Base-by-base conservation (phyloP, 2,329 filamentous ascomycete genomes). In the Botrytis cinerea region DNA sequence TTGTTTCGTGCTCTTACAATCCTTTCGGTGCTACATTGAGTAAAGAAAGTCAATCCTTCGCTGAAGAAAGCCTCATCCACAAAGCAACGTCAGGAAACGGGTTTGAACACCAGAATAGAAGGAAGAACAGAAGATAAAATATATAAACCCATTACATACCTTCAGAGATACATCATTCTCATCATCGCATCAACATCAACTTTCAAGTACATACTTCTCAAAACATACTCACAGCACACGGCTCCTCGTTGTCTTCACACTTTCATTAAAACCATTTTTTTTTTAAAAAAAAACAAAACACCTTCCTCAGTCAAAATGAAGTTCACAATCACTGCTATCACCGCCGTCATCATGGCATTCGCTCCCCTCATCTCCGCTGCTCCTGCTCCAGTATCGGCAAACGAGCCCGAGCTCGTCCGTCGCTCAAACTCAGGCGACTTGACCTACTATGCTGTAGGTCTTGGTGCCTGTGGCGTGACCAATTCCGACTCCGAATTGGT, bases 361-460 rank as follows among this genome's bases (percentile, higher is more conserved):
- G 28, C 70, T 38, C 48, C 70, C 20, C 62, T 72, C 62, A 72
- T 72, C 28, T 45, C 62, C 10, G 62, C 70, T n/a, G 62, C 70
- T 59, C 70, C 70, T 12, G 70, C 57, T n/a, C 38, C 67, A 46
- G n/a, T 68, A 20, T 72, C 70, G 12, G 61, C 62, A 32, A 72
- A 68, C 12, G 48, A 72, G 61, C n/a, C 48, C 22, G 61, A 68
- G 48, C 62, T 72, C 40, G 61, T 57, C 22, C 61, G 70, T 20
- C 70, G 70, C 35, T 22, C n/a, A 54, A 68, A 68, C 84, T 80
- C 80, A 0, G 93, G 93, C 74, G 88, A 94, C 68, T 86, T 93
- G 77, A 96, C 93, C 74, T 95, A 89, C 85, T 96, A 93, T 84
- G 83, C 86, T 54, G 84, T 91, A 68, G 93, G 91, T 61, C 80